Base-by-base conservation (phyloP, 2,329 filamentous ascomycete genomes). In the Trematosphaeria pertusa region DNA sequence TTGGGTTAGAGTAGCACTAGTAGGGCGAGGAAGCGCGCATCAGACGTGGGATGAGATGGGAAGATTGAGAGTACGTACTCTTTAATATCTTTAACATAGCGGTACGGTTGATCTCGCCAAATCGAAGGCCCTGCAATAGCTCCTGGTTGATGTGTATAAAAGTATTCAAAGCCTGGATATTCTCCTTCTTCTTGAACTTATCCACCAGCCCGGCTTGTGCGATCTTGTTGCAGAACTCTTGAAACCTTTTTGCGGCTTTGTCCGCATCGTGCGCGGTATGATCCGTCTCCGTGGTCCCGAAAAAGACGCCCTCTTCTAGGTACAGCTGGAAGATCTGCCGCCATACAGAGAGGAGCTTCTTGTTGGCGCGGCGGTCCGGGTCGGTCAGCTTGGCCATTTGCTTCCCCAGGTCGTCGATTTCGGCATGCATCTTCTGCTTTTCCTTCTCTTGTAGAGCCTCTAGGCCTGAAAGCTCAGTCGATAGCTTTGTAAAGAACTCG, bases 71-170 rank as follows among this genome's bases (percentile, higher is more conserved):
- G n/a, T n/a, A 70, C 81, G 52, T 68, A 88, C 87, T 96, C 70
- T 96, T 96, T 42, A 96, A 73, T 40, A 96, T 96, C 70, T 96
- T 96, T 24, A 77, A 77, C 61, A 94, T 84, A 1, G 91, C 91
- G 21, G 81, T 81, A 55, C 84, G 83, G 62, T 96, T 95, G 55
- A 95, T 85, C 65, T 94, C 90, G 62, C 92, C 89, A 59, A 95
- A 96, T 48, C 87, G 86, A 54, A 96, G 78, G 40, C 88, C 87
- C 51, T 86, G 86, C n/a, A 95, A 78, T n/a, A 96, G 79, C 41
- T 83, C 81, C 18, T 83, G 76, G 65, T 96, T 96, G 59, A 95
- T 79, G 37, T 80, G 75, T 50, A 93, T 73, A 61, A 95, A 96
- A 18, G 80, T 80, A 42, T 81, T 75, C 38, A 91, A 82, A 1